Base-by-base conservation (phyloP, 2,329 filamentous ascomycete genomes). In the Arachnomyces sp. region DNA sequence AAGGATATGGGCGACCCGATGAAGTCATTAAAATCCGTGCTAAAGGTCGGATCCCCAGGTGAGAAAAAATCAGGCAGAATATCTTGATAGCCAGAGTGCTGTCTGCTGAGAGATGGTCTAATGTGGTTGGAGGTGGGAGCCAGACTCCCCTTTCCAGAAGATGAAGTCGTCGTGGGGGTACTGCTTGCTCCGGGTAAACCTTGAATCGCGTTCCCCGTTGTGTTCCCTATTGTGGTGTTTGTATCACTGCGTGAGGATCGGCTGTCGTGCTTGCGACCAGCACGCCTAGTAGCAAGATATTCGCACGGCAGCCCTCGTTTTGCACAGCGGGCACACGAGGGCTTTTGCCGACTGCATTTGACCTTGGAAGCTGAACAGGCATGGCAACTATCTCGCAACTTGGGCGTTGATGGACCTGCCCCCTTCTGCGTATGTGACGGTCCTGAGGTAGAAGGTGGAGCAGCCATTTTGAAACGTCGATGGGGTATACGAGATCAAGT, bases 321-420 rank as follows among this genome's bases (percentile, higher is more conserved):
- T 28, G 45, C 43, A 45, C 62, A 65, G 38, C 60, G 53, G 4
- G 54, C 51, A 37, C 62, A 65, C 29, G 51, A 25, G 21, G 21
- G 21, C 9, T 25, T 25, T 25, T 25, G 21, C 9, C 21, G 21
- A 25, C 21, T 25, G 9, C 21, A 25, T 25, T 25, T 25, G 33
- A 66, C 48, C 48, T 66, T 64, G 14, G 62, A 62, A 12, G 44
- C 42, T 3, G 61, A 58, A 46, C 61, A 65, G 30, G 52, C 50
- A n/a, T 60, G 51, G 44, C 62, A 66, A 41, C 60, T 64, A 33
- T 62, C 56, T 21, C 62, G 56, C 18, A 63, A 43, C 39, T 60
- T 61, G 28, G 52, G 21, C 5, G 21, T 9, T 25, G 21, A 25
- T 25, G 21, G 21, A 9, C 5, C 21, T 25, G 21, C 21, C 9